A percentile compares a stretch with the other conserved stretches of the same genome.
Evolutionary conservation across 2,329 filamentous ascomycete genomes (phyloP).

Genomic region (Aureobasidium vineae): DNA sequence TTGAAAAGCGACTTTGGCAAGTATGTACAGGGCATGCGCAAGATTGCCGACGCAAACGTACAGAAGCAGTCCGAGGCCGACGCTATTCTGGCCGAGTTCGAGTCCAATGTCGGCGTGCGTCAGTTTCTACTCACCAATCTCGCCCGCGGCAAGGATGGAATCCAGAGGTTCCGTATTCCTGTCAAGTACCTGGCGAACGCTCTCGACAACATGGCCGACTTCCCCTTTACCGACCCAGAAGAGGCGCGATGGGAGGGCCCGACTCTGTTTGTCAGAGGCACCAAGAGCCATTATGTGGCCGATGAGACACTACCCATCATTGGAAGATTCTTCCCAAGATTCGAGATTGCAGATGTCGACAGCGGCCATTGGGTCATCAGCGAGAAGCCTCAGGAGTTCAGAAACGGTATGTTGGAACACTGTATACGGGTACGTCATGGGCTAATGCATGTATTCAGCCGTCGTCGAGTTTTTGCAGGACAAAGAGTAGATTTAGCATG

Average conservation of each 20-base stretch:
- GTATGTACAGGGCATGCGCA: slow-evolving; percentile 82
- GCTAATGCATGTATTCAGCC: slow-evolving; percentile 43
- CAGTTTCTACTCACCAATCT: slow-evolving; percentile 93
- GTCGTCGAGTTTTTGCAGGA: slow-evolving; percentile 64
- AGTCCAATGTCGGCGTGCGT: slow-evolving; percentile 71
- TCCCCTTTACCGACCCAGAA: slow-evolving; percentile 77
- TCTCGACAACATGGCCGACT: slow-evolving; percentile 77
- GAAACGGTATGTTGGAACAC: slow-evolving; percentile 57
- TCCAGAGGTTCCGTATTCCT: slow-evolving; percentile 75
- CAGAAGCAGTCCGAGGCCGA: slow-evolving; percentile 76
- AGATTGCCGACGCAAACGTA: slow-evolving; percentile 67
- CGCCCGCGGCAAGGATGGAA: slow-evolving; percentile 53
- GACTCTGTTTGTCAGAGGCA: slow-evolving; percentile 76
- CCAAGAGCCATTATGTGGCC: slow-evolving; percentile 72
- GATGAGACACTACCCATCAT: slow-evolving; percentile 78
- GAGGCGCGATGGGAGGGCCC: slow-evolving; percentile 68
- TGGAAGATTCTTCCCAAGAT: slow-evolving; percentile 77
- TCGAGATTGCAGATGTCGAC: slow-evolving; percentile 70
- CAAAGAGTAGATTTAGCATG: slow-evolving; percentile 39
- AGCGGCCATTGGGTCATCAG: slow-evolving; percentile 86
- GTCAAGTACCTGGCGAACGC: slow-evolving; percentile 65
- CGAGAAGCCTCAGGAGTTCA: slow-evolving; percentile 79
- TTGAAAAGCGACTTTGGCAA: slow-evolving; percentile 71
- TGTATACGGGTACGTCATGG: neutral
- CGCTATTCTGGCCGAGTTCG: slow-evolving; percentile 70